These are phyloP conservation scores for Candida multigemmis DNA, from an alignment of 805 yeast species.

Conservation along the genomic window DNA sequence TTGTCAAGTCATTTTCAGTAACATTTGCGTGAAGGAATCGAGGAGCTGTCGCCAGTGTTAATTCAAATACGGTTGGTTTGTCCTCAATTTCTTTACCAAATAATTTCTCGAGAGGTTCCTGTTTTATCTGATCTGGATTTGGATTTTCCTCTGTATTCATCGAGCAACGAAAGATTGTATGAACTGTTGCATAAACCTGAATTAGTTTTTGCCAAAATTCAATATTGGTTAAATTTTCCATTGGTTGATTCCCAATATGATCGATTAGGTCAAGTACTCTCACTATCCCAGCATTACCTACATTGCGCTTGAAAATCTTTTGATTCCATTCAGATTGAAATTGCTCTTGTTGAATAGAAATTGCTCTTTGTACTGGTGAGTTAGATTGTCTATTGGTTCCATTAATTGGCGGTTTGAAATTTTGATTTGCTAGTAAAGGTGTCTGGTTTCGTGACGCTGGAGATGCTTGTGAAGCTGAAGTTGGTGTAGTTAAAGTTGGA, in stretches of 20 bases:
- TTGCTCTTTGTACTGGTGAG: background rate
- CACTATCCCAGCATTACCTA: conserved; percentile 34
- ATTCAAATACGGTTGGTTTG: conserved; percentile 41
- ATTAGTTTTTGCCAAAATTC: conserved; percentile 30
- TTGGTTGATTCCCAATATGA: conserved; percentile 24
- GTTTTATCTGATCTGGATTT: conserved; percentile 1
- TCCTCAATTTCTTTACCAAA: conserved; percentile 9
- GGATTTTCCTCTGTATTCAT: conserved; percentile 9
- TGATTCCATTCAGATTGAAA: conserved; percentile 21
- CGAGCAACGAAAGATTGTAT: conserved; percentile 19
- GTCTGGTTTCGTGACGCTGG: background rate
- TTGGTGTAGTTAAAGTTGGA: conserved; percentile 2
- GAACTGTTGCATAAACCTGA: conserved; percentile 21
- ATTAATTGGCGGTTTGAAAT: conserved; percentile 1
- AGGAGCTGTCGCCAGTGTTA: conserved; percentile 58
- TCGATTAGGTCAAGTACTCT: conserved; percentile 31
- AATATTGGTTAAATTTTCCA: conserved; percentile 15
- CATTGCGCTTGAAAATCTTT: conserved; percentile 25
- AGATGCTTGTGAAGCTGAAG: conserved; percentile 1
- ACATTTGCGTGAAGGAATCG: conserved; percentile 46
- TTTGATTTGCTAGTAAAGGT: background rate
- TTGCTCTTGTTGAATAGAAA: conserved; percentile 6
- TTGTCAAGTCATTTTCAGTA: conserved; percentile 30
- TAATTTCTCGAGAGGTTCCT: background rate
- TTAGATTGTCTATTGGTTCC: background rate